phyloP scores from a whole-genome alignment of 192 early-diverging fungal species.

The Coemansia sp. region DNA sequence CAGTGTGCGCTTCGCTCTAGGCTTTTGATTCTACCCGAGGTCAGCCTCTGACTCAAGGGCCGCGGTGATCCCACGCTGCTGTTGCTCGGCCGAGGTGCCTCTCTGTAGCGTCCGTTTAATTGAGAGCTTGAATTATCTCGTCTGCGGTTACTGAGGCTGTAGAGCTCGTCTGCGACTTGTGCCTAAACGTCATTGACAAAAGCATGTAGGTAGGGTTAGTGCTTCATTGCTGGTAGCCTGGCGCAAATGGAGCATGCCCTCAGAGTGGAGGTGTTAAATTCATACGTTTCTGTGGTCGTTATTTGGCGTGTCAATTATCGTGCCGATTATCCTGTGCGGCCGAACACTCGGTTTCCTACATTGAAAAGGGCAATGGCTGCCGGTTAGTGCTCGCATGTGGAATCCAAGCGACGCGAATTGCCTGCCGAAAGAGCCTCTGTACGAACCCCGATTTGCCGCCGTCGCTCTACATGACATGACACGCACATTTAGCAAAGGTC shows the following conservation, averaged over 20 bases:
- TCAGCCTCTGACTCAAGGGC: not conserved
- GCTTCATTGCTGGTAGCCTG: not conserved
- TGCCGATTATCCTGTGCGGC: not conserved
- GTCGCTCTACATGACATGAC: conserved; percentile 11
- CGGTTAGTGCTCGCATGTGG: not conserved
- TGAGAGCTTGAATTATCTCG: not conserved
- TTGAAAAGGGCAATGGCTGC: not conserved
- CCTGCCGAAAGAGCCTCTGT: no score
- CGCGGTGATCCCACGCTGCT: not conserved
- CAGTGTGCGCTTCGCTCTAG: not conserved
- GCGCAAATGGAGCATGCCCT: not conserved
- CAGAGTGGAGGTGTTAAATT: not conserved
- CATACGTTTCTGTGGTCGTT: conserved; percentile 8
- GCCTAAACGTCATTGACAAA: not conserved
- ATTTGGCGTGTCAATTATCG: conserved; percentile 5
- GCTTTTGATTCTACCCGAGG: not conserved
- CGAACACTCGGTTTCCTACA: not conserved
- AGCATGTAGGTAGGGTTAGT: not conserved
- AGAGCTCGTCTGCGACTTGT: not conserved
- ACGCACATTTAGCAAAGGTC: not conserved
- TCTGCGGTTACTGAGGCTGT: not conserved
- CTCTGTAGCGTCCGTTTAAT: not conserved
- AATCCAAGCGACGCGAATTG: not conserved
- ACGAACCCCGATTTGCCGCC: conserved; percentile 12
- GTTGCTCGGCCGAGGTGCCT: not conserved